Percentiles rank a stretch among this genome's conserved stretches.
These are phyloP conservation scores for Chalciporus piperatus DNA, from an alignment of 768 basidiomycete genomes.

Conservation along the genomic window DNA sequence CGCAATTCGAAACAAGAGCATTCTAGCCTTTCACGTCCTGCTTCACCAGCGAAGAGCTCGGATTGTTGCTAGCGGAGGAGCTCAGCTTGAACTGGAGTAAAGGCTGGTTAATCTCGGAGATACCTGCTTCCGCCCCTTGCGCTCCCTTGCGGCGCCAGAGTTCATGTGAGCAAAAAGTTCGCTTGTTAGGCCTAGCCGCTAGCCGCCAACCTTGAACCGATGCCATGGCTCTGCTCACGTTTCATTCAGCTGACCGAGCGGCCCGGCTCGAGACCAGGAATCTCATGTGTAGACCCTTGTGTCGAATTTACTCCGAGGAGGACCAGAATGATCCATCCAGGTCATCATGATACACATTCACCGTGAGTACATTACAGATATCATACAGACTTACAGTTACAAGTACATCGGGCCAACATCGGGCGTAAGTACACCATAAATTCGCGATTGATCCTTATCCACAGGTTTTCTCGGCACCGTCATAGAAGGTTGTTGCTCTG, in stretches of 20 bases:
- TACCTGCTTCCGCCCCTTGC: not conserved
- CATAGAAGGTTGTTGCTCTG: constrained; percentile 12
- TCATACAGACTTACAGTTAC: constrained; percentile 25
- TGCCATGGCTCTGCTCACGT: too few species aligned
- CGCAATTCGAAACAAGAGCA: too few species aligned
- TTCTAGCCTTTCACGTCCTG: not conserved
- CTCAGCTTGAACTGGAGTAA: not conserved
- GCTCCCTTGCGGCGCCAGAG: not conserved
- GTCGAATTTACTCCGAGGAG: too few species aligned
- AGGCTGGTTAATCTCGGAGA: not conserved
- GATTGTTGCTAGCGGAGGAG: not conserved
- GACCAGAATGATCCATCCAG: too few species aligned
- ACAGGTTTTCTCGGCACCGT: constrained; percentile 16
- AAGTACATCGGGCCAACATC: not conserved
- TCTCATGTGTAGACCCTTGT: too few species aligned
- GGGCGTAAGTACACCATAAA: constrained; percentile 6
- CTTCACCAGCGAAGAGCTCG: not conserved
- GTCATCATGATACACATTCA: constrained; percentile 8
- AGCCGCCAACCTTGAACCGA: not conserved
- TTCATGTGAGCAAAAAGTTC: not conserved
- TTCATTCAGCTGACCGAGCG: too few species aligned
- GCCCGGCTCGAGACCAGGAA: too few species aligned
- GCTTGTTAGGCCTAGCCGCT: not conserved
- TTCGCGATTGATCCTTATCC: constrained; percentile 6
- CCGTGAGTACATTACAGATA: constrained; percentile 10